Base-by-base conservation (phyloP, 2,329 filamentous ascomycete genomes). In the Trichoderma gracile region DNA sequence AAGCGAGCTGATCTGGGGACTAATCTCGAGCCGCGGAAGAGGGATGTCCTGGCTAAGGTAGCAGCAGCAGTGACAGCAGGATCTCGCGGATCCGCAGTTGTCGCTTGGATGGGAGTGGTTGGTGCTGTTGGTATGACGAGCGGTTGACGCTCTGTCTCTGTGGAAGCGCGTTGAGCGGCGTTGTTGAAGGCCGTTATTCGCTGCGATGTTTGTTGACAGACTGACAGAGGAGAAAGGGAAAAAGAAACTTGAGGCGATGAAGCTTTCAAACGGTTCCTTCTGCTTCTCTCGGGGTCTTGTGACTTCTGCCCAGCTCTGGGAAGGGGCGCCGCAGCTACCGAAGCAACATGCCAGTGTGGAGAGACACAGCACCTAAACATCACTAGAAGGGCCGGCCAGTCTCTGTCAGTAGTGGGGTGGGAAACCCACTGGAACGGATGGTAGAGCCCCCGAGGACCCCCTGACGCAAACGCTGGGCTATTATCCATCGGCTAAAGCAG, bases 311-410 rank as follows among this genome's bases (percentile, higher is more conserved):
- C 59, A 25, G 59, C 59, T 54, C 59, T 38, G 52, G 40, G 40
- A 50, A 38, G 21, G 54, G 57, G 40, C 58, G 46, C 58, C 46
- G 58, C 33, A 23, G 59, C 25, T 54, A 54, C 59, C 40, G 59
- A 5, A 45, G 27, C 59, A 52, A 62, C 47, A 62, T 62, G 49
- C 59, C 59, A 62, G 38, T 46, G 59, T 54, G 59, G 59, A 53
- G 59, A 54, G 59, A 25, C 25, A 14, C 12, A 14, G 33, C 33
- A 54, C 23, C 15, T 27, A 45, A 38, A 43, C 49, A 43, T 40
- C 19, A 58, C 49, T 33, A 62, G 40, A 42, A 19, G 14, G 40
- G 40, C 59, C 25, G 49, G 8, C 38, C 23, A 43, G 25, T 45
- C 33, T 49, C 33, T 54, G 49, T 46, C 25, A 62, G 53, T 54